These are phyloP conservation scores for Colletotrichum caudatum DNA, from an alignment of 2,329 filamentous ascomycete genomes.

Conservation along the genomic window DNA sequence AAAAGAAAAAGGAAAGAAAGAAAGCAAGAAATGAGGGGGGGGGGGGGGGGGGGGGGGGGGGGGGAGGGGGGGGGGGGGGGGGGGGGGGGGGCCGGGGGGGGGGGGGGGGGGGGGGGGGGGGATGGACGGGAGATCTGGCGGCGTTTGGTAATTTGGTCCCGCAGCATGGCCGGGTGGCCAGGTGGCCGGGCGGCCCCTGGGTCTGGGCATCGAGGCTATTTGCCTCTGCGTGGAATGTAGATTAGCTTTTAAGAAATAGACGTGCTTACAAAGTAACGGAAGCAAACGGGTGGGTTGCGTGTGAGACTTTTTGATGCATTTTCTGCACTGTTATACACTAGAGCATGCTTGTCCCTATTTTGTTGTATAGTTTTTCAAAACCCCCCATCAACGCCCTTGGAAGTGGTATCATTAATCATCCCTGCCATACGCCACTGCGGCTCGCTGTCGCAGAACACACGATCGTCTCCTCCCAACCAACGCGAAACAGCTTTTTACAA, in stretches of 20 bases:
- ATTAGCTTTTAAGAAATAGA: conserved; percentile 35
- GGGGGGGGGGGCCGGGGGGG: too few relatives aligned
- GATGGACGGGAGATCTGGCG: conserved; percentile 22
- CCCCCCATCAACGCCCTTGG: conserved; percentile 19
- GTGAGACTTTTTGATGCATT: conserved; percentile 1
- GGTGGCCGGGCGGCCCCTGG: conserved; percentile 5
- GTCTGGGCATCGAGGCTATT: conserved; percentile 20
- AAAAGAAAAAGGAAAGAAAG: not conserved
- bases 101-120: too few relatives aligned
- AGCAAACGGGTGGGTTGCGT: not conserved
- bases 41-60: too few relatives aligned
- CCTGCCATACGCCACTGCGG: conserved; percentile 33
- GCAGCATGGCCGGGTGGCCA: not conserved
- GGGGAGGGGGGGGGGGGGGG: too few relatives aligned
- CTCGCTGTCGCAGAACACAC: not conserved
- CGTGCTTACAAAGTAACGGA: conserved; percentile 2
- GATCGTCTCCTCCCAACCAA: not conserved
- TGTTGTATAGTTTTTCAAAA: conserved; percentile 14
- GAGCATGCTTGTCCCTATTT: not conserved
- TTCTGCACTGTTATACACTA: not conserved
- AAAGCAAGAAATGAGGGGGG: too few relatives aligned
- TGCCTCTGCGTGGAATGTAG: conserved; percentile 39
- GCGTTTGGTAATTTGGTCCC: conserved; percentile 39
- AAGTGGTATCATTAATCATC: conserved; percentile 43
- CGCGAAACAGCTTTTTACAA: conserved; percentile 10